Evolutionary conservation across 116 monocot genomes (phyloP).

Genomic region (Posidonia oceanica): DNA sequence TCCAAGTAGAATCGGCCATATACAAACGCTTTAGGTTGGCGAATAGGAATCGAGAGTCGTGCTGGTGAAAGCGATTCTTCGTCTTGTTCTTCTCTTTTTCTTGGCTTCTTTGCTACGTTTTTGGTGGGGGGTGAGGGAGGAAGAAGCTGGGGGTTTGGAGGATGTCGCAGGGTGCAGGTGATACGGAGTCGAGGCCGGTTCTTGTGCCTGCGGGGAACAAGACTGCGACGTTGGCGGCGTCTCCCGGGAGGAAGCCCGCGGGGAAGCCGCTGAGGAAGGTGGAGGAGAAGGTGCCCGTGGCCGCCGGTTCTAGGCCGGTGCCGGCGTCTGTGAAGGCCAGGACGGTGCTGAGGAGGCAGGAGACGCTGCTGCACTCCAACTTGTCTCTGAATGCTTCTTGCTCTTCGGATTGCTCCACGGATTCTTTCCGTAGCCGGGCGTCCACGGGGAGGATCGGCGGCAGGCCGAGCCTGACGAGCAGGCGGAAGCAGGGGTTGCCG

Average conservation of each 20-base stretch:
- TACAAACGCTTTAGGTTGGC: too few relatives aligned
- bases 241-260: slow-evolving; percentile 13
- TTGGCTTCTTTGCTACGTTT: background rate
- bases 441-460: slow-evolving; percentile 65
- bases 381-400: slow-evolving; percentile 78
- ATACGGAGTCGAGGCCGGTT: slow-evolving; percentile 12
- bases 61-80: too few relatives aligned
- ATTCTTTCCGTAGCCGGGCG: slow-evolving; percentile 66
- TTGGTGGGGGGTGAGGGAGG: too few relatives aligned
- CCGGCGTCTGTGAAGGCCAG: slow-evolving; percentile 1
- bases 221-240: slow-evolving; percentile 8
- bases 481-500: slow-evolving; percentile 23
- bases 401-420: slow-evolving; percentile 72
- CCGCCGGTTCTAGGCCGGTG: background rate
- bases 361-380: slow-evolving; percentile 48
- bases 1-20: too few relatives aligned
- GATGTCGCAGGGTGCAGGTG: background rate
- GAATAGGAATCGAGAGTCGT: too few relatives aligned
- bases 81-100: background rate
- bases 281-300: background rate
- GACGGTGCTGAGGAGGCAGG: slow-evolving; percentile 37
- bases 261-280: slow-evolving; percentile 24
- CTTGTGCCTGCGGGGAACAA: slow-evolving; percentile 38
- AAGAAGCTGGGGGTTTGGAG: background rate
- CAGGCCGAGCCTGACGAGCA: slow-evolving; percentile 11